Evolutionary conservation across 2,329 filamentous ascomycete genomes (phyloP), one percentile per base, ranked within the genome.

Genomic region (Colletotrichum sp.): DNA sequence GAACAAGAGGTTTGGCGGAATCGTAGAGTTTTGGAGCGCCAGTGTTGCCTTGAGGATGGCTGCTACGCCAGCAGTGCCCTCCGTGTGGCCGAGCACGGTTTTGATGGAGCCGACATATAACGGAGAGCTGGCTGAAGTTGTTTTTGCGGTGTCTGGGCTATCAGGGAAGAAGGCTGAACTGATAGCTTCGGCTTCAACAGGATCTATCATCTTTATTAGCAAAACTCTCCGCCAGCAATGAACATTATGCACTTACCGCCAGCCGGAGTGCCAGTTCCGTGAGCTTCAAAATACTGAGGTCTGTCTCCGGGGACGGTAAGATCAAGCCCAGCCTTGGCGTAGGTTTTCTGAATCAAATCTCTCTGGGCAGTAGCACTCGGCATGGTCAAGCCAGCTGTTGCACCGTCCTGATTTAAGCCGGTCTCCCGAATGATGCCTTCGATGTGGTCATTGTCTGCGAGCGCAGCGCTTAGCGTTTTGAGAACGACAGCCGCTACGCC

Each of bases 401-500:
- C 34, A 12, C 81, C 81, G n/a, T 81, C 81, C 12, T 78, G 74
- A 63, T 80, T 80, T 6, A 79, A 63, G 5, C 68, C 80, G 3
- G 78, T 81, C 16, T 74, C 80, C 2, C 79, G 69, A 28, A 82
- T 80, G 34, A 83, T 36, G 52, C 73, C 74, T 8, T 79, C 69
- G n/a, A 83, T 82, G 21, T 68, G 21, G 48, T 83, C 79, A 12
- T 80, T 79, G 61, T 83, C 79, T 28, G 2, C 78, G 5, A 90
- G 71, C 0, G 90, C 90, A 2, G 83, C 75, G 16, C 78, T 82
- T 9, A 90, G 80, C 2, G 78, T 79, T 78, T 91, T 92, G 8
- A 92, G 75, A 0, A 90, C 79, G 0, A 91, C 77, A 0, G 83
- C 80, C 1, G 84, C 87, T 8, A 89, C 79, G 2, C 89, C 90